Conservation (phyloP, 192 early-diverging fungal genomes). For the Diversispora eburnea region DNA sequence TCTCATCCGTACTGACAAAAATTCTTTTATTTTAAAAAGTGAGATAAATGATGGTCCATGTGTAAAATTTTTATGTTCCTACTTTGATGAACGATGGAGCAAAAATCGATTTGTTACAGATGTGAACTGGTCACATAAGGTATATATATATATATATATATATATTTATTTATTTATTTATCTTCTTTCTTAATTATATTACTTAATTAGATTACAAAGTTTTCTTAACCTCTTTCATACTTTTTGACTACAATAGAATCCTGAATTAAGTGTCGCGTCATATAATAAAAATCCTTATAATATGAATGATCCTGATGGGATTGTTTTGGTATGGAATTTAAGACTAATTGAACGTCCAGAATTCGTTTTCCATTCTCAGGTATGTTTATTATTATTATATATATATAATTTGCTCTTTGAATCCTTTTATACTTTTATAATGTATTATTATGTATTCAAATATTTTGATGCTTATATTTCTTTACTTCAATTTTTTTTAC, state of each 20-base stretch:
- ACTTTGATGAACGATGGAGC: slow-evolving; percentile 79
- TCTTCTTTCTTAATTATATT: slow-evolving; percentile 4
- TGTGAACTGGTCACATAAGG: slow-evolving; percentile 88
- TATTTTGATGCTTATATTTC: too few species aligned
- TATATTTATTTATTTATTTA: background rate
- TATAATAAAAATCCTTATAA: slow-evolving; percentile 90
- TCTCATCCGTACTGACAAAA: background rate
- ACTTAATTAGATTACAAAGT: background rate
- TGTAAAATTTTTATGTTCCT: slow-evolving; percentile 66
- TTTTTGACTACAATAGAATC: slow-evolving; percentile 49
- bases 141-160: slow-evolving; percentile 38
- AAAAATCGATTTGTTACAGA: slow-evolving; percentile 89
- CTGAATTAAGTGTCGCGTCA: slow-evolving; percentile 82
- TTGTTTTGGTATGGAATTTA: slow-evolving; percentile 93
- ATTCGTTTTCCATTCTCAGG: slow-evolving; percentile 90
- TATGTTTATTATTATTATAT: slow-evolving; percentile 23
- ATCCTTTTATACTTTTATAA: too few species aligned
- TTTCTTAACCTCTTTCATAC: background rate
- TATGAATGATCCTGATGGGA: slow-evolving; percentile 87
- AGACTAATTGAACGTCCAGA: slow-evolving; percentile 88
- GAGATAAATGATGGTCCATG: slow-evolving; percentile 62
- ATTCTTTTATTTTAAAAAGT: slow-evolving; percentile 31
- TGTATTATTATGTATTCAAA: too few species aligned
- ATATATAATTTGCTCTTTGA: background rate
- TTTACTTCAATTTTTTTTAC: too few species aligned